Conservation (phyloP, 2,329 filamentous ascomycete species). For the Neopestalotiopsis sp. region DNA sequence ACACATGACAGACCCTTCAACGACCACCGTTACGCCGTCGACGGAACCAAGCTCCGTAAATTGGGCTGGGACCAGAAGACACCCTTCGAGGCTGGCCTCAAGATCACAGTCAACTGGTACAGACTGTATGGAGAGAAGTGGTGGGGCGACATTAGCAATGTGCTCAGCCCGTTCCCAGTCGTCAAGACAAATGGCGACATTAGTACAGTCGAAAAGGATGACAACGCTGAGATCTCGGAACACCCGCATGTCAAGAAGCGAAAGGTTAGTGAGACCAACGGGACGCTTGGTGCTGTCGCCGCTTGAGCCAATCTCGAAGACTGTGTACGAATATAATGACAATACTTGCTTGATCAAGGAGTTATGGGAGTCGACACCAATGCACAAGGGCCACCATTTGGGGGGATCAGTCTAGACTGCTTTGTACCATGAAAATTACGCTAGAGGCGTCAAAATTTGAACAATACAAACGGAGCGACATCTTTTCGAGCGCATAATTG, state of each 20-base stretch:
- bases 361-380: slow-evolving; percentile 8
- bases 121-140: slow-evolving; percentile 67
- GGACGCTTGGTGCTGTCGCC: neutral
- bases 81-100: slow-evolving; percentile 67
- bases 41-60: slow-evolving; percentile 69
- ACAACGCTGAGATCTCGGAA: slow-evolving; percentile 43
- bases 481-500: neutral
- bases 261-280: slow-evolving; percentile 25
- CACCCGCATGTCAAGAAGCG: slow-evolving; percentile 37
- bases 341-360: neutral
- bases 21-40: slow-evolving; percentile 75
- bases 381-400: neutral
- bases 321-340: slow-evolving; percentile 12
- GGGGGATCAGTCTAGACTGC: neutral
- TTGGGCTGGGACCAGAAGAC: slow-evolving; percentile 76
- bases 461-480: neutral
- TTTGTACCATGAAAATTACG: neutral
- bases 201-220: slow-evolving; percentile 60
- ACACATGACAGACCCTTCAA: slow-evolving; percentile 82
- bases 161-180: slow-evolving; percentile 71
- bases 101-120: slow-evolving; percentile 74
- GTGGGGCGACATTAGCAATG: slow-evolving; percentile 76
- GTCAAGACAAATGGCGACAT: slow-evolving; percentile 47
- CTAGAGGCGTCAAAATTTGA: neutral
- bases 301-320: slow-evolving; percentile 9